Conservation (phyloP, 306 rosid genomes). For the Cotoneaster glaucophyllus region DNA sequence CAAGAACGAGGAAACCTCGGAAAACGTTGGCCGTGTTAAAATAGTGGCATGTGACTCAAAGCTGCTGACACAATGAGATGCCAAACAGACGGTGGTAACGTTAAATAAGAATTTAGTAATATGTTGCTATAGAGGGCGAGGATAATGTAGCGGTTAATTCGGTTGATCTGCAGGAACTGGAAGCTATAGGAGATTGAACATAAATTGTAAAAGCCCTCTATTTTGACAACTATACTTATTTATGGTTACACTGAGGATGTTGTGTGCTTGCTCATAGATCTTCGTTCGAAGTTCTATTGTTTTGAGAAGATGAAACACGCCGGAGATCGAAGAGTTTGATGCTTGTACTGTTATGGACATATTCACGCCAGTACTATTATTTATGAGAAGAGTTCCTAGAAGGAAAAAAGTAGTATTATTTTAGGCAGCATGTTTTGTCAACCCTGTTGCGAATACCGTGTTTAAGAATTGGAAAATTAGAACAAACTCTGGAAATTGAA, state of each 20-base stretch:
- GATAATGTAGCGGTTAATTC: constrained; percentile 12
- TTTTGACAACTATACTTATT: constrained; percentile 30
- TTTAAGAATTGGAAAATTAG: too few species aligned
- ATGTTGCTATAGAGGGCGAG: constrained; percentile 21
- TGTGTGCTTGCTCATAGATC: constrained; percentile 22
- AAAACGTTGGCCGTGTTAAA: constrained; percentile 65
- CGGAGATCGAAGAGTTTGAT: not conserved
- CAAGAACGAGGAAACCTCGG: constrained; percentile 62
- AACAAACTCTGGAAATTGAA: too few species aligned
- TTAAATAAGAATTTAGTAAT: constrained; percentile 2
- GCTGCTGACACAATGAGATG: constrained; percentile 69
- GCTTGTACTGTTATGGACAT: not conserved
- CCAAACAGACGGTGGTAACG: constrained; percentile 10
- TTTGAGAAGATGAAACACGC: not conserved
- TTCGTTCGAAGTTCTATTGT: constrained; percentile 4
- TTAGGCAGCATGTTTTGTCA: too few species aligned
- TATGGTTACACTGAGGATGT: constrained; percentile 22
- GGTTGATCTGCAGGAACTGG: constrained; percentile 27
- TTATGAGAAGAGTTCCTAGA: too few species aligned
- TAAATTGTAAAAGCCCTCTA: constrained; percentile 26
- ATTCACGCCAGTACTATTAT: too few species aligned
- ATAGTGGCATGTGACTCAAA: constrained; percentile 96
- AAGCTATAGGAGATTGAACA: constrained; percentile 22
- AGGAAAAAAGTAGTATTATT: too few species aligned
- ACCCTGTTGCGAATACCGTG: too few species aligned